These are phyloP conservation scores for Yamadazyma dendronema DNA, from an alignment of 1,139 yeast species.

Conservation along the genomic window DNA sequence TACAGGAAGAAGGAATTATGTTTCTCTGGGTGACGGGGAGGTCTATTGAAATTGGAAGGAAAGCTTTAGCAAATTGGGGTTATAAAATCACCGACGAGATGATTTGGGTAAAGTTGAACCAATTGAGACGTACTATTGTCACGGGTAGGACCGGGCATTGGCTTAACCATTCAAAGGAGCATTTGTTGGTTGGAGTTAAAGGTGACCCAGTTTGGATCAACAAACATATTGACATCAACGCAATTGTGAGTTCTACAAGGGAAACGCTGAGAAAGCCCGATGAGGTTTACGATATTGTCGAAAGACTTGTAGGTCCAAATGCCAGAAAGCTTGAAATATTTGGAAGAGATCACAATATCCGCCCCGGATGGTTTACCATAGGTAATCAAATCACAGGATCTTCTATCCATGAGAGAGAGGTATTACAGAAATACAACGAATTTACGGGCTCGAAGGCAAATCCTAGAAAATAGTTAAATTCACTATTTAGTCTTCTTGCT, in stretches of 20 bases:
- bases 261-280: conserved; percentile 92
- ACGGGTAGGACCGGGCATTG: conserved; percentile 97
- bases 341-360: conserved; percentile 80
- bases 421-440: conserved; percentile 35
- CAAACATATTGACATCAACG: conserved; percentile 65
- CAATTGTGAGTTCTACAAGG: conserved; percentile 77
- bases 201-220: conserved; percentile 79
- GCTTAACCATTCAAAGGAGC: conserved; percentile 94
- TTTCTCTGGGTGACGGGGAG: conserved; percentile 95
- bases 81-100: conserved; percentile 74
- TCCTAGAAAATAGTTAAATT: neutral
- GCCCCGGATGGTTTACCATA: conserved; percentile 90
- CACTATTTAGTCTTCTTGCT: conserved; percentile 5
- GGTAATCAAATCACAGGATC: conserved; percentile 77
- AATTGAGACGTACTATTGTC: conserved; percentile 80
- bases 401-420: conserved; percentile 57
- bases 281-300: conserved; percentile 82
- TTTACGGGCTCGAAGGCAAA: conserved; percentile 9
- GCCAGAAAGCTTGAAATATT: conserved; percentile 83
- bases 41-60: conserved; percentile 83
- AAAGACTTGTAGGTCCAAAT: conserved; percentile 72
- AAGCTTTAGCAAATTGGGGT: conserved; percentile 79
- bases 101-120: conserved; percentile 90
- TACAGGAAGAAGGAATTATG: conserved; percentile 82
- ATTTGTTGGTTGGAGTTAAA: conserved; percentile 77